A percentile compares a stretch with the other conserved stretches of the same genome.
phyloP scores from a whole-genome alignment of 805 yeast genomes.

The Candida arabinofermentans region DNA sequence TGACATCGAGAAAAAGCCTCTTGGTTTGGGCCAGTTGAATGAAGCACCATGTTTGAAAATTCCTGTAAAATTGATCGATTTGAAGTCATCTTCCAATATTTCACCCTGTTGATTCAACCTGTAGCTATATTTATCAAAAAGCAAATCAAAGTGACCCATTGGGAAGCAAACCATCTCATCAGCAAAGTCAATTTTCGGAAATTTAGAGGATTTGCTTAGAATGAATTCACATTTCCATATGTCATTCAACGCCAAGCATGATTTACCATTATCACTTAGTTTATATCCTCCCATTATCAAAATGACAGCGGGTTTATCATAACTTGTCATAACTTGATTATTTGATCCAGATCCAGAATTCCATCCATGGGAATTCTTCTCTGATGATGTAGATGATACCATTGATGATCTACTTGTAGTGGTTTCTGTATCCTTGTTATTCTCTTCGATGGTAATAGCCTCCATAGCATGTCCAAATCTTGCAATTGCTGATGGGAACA shows the following conservation, averaged over 20 bases:
- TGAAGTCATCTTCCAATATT: constrained; percentile 5
- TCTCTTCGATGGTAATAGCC: constrained; percentile 28
- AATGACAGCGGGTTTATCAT: constrained; percentile 29
- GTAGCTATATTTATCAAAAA: constrained; percentile 18
- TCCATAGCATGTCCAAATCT: constrained; percentile 30
- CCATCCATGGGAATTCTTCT: neutral
- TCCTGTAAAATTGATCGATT: constrained; percentile 19
- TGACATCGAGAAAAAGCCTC: constrained; percentile 25
- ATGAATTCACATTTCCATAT: constrained; percentile 32
- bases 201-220: constrained; percentile 26
- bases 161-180: constrained; percentile 30
- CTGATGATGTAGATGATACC: constrained; percentile 2
- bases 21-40: constrained; percentile 29
- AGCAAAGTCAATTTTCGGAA: constrained; percentile 27
- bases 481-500: constrained; percentile 25
- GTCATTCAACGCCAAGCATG: constrained; percentile 32
- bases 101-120: constrained; percentile 16
- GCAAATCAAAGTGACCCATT: constrained; percentile 25
- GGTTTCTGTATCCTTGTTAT: constrained; percentile 14
- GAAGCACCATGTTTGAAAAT: constrained; percentile 18
- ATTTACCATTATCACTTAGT: constrained; percentile 25
- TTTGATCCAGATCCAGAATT: neutral
- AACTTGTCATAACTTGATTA: neutral
- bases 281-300: constrained; percentile 50
- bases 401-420: constrained; percentile 1